These are phyloP conservation scores for Lachnellula willkommii DNA, from an alignment of 2,329 filamentous ascomycete species.

Conservation along the genomic window DNA sequence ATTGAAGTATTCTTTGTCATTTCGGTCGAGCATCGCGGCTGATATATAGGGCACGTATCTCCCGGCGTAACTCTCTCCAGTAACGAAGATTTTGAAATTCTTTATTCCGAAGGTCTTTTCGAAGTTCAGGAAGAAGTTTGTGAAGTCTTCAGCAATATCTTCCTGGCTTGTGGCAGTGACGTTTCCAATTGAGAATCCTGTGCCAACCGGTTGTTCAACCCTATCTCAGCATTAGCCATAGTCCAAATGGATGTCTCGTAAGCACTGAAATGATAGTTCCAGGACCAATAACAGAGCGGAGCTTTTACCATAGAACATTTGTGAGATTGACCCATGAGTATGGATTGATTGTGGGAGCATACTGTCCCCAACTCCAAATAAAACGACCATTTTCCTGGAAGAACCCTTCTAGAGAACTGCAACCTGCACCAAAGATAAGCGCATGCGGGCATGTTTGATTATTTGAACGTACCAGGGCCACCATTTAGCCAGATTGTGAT, in stretches of 20 bases:
- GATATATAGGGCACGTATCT: slow-evolving; percentile 54
- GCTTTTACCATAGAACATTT: slow-evolving; percentile 34
- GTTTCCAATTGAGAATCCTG: slow-evolving; percentile 22
- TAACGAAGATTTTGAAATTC: slow-evolving; percentile 48
- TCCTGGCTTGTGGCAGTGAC: slow-evolving; percentile 37
- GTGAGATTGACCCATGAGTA: slow-evolving; percentile 36
- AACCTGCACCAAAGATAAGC: slow-evolving; percentile 43
- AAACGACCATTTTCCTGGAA: slow-evolving; percentile 34
- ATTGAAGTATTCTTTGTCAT: slow-evolving; percentile 46
- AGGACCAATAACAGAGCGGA: too few relatives aligned
- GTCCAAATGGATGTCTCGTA: neutral
- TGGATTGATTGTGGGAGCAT: slow-evolving; percentile 23
- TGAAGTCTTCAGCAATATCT: slow-evolving; percentile 41
- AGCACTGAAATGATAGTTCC: neutral
- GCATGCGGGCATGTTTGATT: slow-evolving; percentile 17
- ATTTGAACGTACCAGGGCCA: slow-evolving; percentile 36
- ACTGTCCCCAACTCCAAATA: slow-evolving; percentile 28
- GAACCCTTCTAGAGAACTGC: slow-evolving; percentile 34
- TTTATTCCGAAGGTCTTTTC: slow-evolving; percentile 48
- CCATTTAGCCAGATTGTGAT: slow-evolving; percentile 47
- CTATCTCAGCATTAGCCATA: neutral
- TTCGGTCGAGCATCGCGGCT: slow-evolving; percentile 44
- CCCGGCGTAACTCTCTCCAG: slow-evolving; percentile 50
- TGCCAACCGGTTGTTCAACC: slow-evolving; percentile 44
- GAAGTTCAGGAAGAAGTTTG: slow-evolving; percentile 50